phyloP scores from a whole-genome alignment of 768 basidiomycete genomes.

The Grammothele lineata region DNA sequence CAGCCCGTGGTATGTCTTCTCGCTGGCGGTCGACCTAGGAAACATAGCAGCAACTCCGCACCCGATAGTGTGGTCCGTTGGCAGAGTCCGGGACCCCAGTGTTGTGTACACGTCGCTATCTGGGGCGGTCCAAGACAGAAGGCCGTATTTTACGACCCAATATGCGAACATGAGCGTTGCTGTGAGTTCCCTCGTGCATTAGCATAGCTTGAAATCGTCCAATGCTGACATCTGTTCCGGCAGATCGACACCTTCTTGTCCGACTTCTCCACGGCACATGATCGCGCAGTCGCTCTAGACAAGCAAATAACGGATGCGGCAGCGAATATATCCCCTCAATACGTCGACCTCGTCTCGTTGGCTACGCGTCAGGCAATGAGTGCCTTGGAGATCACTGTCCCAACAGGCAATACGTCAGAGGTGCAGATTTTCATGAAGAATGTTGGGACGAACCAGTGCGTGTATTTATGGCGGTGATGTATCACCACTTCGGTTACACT shows the following conservation, averaged over 20 bases:
- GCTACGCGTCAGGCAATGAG: conserved; percentile 23
- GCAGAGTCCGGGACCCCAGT: conserved; percentile 21
- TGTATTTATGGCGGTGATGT: neutral
- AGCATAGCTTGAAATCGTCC: neutral
- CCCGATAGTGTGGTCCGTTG: conserved; percentile 23
- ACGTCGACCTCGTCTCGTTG: conserved; percentile 20
- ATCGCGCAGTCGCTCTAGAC: conserved; percentile 17
- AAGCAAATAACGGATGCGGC: conserved; percentile 14
- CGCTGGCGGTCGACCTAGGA: conserved; percentile 22
- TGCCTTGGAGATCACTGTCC: conserved; percentile 21
- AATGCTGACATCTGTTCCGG: neutral
- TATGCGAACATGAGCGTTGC: neutral
- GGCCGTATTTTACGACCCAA: conserved; percentile 9
- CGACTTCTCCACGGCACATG: conserved; percentile 17
- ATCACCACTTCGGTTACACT: too few relatives aligned
- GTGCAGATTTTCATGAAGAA: neutral
- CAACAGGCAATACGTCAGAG: conserved; percentile 16
- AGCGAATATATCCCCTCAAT: conserved; percentile 12
- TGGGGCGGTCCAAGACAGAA: conserved; percentile 6
- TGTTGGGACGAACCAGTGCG: neutral
- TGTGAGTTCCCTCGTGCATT: neutral
- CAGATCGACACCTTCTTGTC: conserved; percentile 15
- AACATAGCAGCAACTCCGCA: conserved; percentile 9
- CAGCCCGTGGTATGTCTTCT: too few relatives aligned
- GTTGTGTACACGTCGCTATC: conserved; percentile 14